Evolutionary conservation across 331 rosid species (phyloP), one percentile per base, ranked within the genome.

Genomic region (Rhamnella rubrinervis): DNA sequence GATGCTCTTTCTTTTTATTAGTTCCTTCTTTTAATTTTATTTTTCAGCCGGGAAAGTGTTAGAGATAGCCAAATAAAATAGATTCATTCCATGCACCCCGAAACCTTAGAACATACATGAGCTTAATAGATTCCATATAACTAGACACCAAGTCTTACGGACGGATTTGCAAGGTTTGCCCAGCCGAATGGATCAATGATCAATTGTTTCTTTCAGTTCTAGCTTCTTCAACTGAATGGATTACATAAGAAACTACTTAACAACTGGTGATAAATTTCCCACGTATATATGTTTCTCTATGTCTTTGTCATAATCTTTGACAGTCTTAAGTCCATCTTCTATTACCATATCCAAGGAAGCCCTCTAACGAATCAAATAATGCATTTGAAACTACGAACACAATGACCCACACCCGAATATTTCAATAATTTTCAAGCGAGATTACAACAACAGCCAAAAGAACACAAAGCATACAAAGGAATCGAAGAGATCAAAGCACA

Each of bases 401-500:
- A 63, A 52, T 12, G 57, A 60, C 55, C 71, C 55, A 57, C 38
- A 14, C 44, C 28, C 35, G 17, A 46, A 55, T 39, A 18, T 3
- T 8, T 7, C 25, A 13, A 26, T 57, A 59, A 58, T 7, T 70
- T 56, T 37, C 61, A 78, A 14, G 4, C 44, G 25, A 31, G 0
- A 39, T 8, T 4, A 31, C 23, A 47, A 52, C 37, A 23, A 58
- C 20, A 52, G 52, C 53, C 37, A 47, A 62, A 35, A 46, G 16
- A 39, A 18, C 9, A 66, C 5, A 41, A 19, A 23, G 13, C 41
- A 67, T 12, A 51, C 37, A 11, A 17, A 21, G 63, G 6, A 51
- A 71, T 56, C 37, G 62, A 40, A 17, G 58, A 46, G 46, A 82
- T 71, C 77, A 53, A 59, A 17, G 4, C 20, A 55, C 18, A 37